Evolutionary conservation across 23 red algal genomes (phyloP).

Genomic region (Gracilaria domingensis): DNA sequence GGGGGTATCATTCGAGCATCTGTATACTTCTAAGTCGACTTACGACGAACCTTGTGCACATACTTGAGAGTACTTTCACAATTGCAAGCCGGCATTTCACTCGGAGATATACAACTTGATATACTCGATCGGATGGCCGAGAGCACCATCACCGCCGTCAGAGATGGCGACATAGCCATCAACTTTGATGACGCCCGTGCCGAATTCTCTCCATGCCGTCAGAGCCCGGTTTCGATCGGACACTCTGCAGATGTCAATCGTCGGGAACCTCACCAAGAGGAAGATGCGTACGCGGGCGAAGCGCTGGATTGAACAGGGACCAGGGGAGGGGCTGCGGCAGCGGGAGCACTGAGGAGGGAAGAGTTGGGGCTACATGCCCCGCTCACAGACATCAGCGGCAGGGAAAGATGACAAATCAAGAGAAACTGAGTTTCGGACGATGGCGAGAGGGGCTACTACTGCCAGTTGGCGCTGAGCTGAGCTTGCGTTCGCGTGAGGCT

Average conservation of each 20-base stretch:
- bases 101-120: conserved; percentile 75
- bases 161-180: conserved; percentile 70
- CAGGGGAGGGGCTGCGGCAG: background rate
- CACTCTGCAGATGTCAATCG: conserved; percentile 58
- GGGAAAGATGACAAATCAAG: background rate
- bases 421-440: too few relatives aligned
- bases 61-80: conserved; percentile 78
- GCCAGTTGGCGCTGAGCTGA: background rate
- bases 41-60: too few relatives aligned
- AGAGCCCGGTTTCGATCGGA: conserved; percentile 77
- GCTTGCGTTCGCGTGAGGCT: background rate
- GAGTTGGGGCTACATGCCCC: background rate
- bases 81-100: conserved; percentile 46
- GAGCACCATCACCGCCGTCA: conserved; percentile 81
- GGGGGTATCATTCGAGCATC: too few relatives aligned
- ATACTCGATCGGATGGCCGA: conserved; percentile 86
- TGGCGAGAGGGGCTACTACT: background rate
- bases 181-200: conserved; percentile 62
- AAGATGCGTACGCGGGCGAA: conserved; percentile 67
- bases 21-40: too few relatives aligned
- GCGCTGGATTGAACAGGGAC: conserved; percentile 3
- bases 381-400: background rate
- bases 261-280: conserved; percentile 76
- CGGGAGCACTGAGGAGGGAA: conserved; percentile 26
- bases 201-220: conserved; percentile 88